phyloP scores from a whole-genome alignment of 371 early-diverging fungal genomes.

The Mucor velutinosus region DNA sequence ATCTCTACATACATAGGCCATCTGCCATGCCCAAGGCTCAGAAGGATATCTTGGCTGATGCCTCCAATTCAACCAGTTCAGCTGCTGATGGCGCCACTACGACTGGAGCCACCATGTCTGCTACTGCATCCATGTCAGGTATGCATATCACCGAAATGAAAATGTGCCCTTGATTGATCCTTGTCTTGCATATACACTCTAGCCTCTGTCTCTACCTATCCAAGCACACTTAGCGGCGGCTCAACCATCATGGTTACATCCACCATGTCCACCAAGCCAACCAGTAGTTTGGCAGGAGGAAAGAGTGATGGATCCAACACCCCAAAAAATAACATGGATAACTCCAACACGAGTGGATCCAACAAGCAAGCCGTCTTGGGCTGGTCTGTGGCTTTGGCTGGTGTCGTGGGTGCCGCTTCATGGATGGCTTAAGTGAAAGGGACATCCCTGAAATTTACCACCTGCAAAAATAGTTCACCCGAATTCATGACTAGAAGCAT shows the following conservation, averaged over 20 bases:
- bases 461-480: slow-evolving; percentile 1
- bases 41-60: slow-evolving; percentile 5
- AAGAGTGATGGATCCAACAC: neutral
- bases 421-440: neutral
- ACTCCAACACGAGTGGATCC: neutral
- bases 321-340: neutral
- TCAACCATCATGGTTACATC: neutral
- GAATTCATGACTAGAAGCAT: neutral
- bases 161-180: neutral
- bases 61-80: neutral
- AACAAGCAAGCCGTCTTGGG: neutral
- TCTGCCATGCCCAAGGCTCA: neutral
- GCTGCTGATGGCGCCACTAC: neutral
- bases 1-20: slow-evolving; percentile 9
- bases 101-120: neutral
- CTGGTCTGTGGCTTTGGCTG: neutral
- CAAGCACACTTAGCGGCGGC: slow-evolving; percentile 4
- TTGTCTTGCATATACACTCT: neutral
- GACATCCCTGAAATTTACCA: neutral
- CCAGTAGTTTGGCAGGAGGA: neutral
- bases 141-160: too few species aligned
- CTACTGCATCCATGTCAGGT: neutral
- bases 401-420: neutral
- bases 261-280: neutral
- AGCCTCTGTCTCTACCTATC: neutral